These are phyloP conservation scores for Colletotrichum cereale DNA, from an alignment of 2,329 filamentous ascomycete species.

Conservation along the genomic window DNA sequence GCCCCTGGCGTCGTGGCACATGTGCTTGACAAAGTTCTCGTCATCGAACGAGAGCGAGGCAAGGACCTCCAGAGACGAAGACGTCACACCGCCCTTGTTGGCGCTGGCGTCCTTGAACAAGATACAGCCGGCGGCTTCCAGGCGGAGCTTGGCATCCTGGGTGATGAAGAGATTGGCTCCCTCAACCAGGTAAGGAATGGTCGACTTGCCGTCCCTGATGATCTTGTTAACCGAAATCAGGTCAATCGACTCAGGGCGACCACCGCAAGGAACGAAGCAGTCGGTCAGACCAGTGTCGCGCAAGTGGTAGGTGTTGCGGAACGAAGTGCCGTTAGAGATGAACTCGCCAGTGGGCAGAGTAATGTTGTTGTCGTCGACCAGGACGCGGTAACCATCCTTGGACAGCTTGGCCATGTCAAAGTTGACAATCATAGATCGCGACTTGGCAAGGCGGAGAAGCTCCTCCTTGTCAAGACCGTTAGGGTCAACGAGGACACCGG, in stretches of 20 bases:
- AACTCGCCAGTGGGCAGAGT: slow-evolving; percentile 89
- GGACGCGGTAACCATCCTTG: slow-evolving; percentile 86
- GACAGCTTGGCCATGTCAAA: slow-evolving; percentile 91
- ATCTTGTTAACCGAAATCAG: slow-evolving; percentile 87
- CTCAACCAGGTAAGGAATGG: slow-evolving; percentile 95
- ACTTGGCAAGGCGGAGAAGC: slow-evolving; percentile 85
- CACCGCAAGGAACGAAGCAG: slow-evolving; percentile 94
- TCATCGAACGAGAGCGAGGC: slow-evolving; percentile 97
- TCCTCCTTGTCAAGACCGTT: slow-evolving; percentile 89
- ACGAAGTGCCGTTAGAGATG: slow-evolving; percentile 90
- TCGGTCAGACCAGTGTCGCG: slow-evolving; percentile 83
- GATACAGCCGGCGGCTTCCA: slow-evolving; percentile 95
- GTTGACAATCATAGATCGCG: slow-evolving; percentile 88
- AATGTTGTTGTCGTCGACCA: slow-evolving; percentile 91
- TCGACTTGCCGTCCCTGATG: slow-evolving; percentile 89
- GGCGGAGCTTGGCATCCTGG: slow-evolving; percentile 94
- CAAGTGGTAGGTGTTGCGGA: slow-evolving; percentile 98
- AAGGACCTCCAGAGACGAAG: slow-evolving; percentile 94
- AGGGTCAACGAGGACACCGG: slow-evolving; percentile 93
- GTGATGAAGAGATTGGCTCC: slow-evolving; percentile 99
- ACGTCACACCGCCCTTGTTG: slow-evolving; percentile 99
- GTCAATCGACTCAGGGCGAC: slow-evolving; percentile 96
- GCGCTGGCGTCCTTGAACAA: slow-evolving; percentile 98
- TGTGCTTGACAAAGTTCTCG: slow-evolving; percentile 86
- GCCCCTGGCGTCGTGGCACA: slow-evolving; percentile 84